Conservation (phyloP, 164 flowering plant species). For the Platanus orientalis region DNA sequence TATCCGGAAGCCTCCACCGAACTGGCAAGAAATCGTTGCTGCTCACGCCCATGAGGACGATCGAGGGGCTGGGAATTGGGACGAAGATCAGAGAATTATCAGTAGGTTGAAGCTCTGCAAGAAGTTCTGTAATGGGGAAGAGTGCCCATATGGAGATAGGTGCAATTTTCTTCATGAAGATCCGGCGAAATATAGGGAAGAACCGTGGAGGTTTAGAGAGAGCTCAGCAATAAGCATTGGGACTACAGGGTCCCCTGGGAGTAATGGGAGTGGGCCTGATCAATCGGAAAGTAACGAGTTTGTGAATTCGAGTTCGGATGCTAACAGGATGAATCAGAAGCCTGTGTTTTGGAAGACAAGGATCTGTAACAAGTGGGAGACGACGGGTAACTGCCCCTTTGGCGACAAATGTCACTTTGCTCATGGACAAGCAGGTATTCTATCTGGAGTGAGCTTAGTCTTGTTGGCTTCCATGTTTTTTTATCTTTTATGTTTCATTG, state of each 20-base stretch:
- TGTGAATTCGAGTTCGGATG: constrained; percentile 23
- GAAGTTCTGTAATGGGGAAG: constrained; percentile 78
- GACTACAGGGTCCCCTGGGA: constrained; percentile 28
- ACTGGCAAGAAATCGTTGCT: constrained; percentile 76
- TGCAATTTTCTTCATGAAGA: constrained; percentile 83
- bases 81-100: constrained; percentile 62
- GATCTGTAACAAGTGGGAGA: constrained; percentile 70
- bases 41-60: constrained; percentile 46
- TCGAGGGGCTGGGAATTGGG: constrained; percentile 37
- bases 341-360: constrained; percentile 70
- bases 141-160: constrained; percentile 80
- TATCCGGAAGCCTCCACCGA: constrained; percentile 69
- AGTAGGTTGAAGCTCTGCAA: constrained; percentile 70
- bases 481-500: too few species aligned
- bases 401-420: constrained; percentile 90
- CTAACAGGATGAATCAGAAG: constrained; percentile 27
- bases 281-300: constrained; percentile 24
- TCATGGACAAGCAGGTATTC: constrained; percentile 77
- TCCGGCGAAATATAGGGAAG: constrained; percentile 45
- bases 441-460: background rate
- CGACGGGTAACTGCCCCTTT: constrained; percentile 60
- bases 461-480: background rate
- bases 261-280: constrained; percentile 26
- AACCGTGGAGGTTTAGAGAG: constrained; percentile 50
- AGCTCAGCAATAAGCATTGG: constrained; percentile 61